Conservation (phyloP, 345 rosid genomes). For the Arabis alpina region DNA sequence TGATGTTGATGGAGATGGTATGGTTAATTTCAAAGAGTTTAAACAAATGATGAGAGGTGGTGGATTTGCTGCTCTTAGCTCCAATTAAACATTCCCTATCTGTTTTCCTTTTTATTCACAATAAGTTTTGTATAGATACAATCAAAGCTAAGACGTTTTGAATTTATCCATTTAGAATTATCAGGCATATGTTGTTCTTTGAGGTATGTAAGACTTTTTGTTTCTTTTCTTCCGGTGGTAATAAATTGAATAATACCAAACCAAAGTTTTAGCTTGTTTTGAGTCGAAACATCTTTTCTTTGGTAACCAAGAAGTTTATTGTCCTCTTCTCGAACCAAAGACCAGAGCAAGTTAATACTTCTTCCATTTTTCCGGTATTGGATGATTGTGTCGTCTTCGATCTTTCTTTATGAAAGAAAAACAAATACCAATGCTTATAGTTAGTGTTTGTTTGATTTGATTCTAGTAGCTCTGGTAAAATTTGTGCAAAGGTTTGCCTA, state of each 20-base stretch:
- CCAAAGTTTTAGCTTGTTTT: background rate
- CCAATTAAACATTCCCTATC: conserved; percentile 26
- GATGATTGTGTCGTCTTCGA: too few relatives aligned
- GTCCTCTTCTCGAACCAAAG: too few relatives aligned
- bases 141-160: conserved; percentile 13
- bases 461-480: background rate
- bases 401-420: too few relatives aligned
- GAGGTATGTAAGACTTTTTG: background rate
- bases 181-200: background rate
- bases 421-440: too few relatives aligned
- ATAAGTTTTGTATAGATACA: conserved; percentile 9
- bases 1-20: conserved; percentile 49
- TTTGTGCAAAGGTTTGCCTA: background rate
- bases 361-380: too few relatives aligned
- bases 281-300: too few relatives aligned
- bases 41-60: conserved; percentile 49
- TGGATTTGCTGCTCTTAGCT: conserved; percentile 78
- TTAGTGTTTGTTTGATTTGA: too few relatives aligned
- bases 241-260: background rate
- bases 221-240: background rate
- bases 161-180: conserved; percentile 1
- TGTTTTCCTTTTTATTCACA: background rate
- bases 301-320: background rate
- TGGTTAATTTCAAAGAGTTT: conserved; percentile 44
- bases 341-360: too few relatives aligned